Evolutionary conservation across 495 filamentous ascomycete genomes (phyloP).

Genomic region (Mytilinidion resinicola): DNA sequence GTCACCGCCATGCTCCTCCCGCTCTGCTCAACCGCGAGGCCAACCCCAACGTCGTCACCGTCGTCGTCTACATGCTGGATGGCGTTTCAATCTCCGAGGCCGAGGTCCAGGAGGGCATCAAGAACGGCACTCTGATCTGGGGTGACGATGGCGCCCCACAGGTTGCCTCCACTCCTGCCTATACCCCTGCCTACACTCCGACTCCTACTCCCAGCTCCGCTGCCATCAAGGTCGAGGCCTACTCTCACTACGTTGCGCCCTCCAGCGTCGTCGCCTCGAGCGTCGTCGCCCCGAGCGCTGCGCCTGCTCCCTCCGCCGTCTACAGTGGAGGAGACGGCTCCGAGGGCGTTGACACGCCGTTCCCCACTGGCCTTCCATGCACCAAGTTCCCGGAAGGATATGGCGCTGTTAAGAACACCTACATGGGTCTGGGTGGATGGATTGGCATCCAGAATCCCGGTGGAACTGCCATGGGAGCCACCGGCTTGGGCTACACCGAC

Average conservation of each 20-base stretch:
- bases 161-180: not conserved
- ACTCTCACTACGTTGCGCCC: not conserved
- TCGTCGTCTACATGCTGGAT: constrained; percentile 33
- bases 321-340: constrained; percentile 1
- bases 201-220: not conserved
- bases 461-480: constrained; percentile 6
- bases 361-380: constrained; percentile 75
- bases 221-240: not conserved
- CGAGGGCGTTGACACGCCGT: constrained; percentile 53
- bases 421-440: constrained; percentile 67
- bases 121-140: constrained; percentile 35
- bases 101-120: constrained; percentile 34
- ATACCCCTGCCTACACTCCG: not conserved
- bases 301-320: not conserved
- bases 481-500: constrained; percentile 43
- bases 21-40: constrained; percentile 25
- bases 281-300: not conserved
- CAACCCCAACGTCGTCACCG: constrained; percentile 24
- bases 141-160: constrained; percentile 18
- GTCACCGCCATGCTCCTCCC: constrained; percentile 34
- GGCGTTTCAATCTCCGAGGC: constrained; percentile 33
- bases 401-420: constrained; percentile 66
- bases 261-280: not conserved
- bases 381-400: constrained; percentile 71
- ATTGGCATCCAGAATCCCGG: constrained; percentile 66